Evolutionary conservation across 2,329 filamentous ascomycete genomes (phyloP).

Genomic region (Parafenestella ontariensis): DNA sequence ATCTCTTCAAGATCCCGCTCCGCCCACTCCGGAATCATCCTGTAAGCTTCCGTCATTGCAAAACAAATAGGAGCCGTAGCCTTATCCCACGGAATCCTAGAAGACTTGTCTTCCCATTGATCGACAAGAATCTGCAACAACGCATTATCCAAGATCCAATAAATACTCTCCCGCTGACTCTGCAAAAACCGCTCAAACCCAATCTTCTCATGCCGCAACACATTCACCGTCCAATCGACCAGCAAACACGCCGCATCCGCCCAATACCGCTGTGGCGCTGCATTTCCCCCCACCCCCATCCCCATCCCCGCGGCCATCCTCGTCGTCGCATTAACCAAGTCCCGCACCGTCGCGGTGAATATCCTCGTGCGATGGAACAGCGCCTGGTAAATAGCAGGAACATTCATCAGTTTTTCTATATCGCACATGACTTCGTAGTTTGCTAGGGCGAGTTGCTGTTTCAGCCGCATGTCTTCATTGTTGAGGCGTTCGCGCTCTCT

Average conservation of each 20-base stretch:
- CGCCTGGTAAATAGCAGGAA: constrained; percentile 9
- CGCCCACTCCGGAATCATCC: constrained; percentile 6
- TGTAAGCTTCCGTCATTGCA: constrained; percentile 2
- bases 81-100: constrained; percentile 5
- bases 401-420: background rate
- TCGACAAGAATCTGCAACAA: constrained; percentile 17
- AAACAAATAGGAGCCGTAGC: constrained; percentile 5
- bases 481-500: background rate
- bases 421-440: constrained; percentile 6
- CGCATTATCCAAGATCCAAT: constrained; percentile 23
- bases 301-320: too few relatives aligned
- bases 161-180: constrained; percentile 21
- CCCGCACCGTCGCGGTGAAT: constrained; percentile 12
- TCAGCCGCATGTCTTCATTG: background rate
- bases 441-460: background rate
- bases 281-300: too few relatives aligned
- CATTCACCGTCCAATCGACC: constrained; percentile 12
- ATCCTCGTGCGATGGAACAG: constrained; percentile 15
- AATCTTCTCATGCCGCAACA: constrained; percentile 9
- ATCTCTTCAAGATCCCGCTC: constrained; percentile 9
- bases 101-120: constrained; percentile 14
- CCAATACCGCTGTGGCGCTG: constrained; percentile 10
- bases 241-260: constrained; percentile 10
- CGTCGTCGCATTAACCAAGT: background rate
- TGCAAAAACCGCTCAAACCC: constrained; percentile 16